phyloP scores from a whole-genome alignment of 2,329 filamentous ascomycete genomes.

The Verruconis gallopava region DNA sequence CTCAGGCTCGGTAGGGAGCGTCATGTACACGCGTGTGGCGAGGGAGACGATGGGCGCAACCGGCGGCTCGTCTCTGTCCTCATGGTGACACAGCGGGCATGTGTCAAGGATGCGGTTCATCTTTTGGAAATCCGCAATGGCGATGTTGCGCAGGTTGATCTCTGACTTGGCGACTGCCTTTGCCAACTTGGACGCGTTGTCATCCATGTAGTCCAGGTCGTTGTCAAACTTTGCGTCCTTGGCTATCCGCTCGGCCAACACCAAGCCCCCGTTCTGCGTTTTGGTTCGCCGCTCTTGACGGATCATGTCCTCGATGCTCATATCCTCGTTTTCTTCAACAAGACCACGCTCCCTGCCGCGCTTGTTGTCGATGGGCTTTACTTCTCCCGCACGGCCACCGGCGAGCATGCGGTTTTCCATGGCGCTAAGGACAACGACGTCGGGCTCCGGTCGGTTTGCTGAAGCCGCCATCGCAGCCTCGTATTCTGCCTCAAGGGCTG shows the following conservation, averaged over 20 bases:
- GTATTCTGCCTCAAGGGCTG: constrained; percentile 71
- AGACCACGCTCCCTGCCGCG: constrained; percentile 72
- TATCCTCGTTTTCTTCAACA: constrained; percentile 86
- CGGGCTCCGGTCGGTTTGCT: constrained; percentile 41
- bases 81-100: constrained; percentile 86
- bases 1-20: constrained; percentile 80
- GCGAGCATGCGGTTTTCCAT: constrained; percentile 87
- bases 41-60: constrained; percentile 76
- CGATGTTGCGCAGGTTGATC: constrained; percentile 72
- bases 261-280: constrained; percentile 65
- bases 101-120: constrained; percentile 74
- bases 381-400: constrained; percentile 59
- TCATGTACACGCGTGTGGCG: constrained; percentile 75
- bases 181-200: constrained; percentile 84
- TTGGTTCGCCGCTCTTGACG: constrained; percentile 81
- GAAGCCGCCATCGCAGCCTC: constrained; percentile 55
- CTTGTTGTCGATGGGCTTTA: constrained; percentile 64
- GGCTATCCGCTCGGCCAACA: constrained; percentile 83
- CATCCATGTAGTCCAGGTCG: constrained; percentile 93
- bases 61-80: constrained; percentile 63
- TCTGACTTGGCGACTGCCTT: constrained; percentile 79
- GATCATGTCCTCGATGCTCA: constrained; percentile 95
- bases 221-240: constrained; percentile 84
- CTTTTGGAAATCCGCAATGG: constrained; percentile 80
- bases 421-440: constrained; percentile 67